Evolutionary conservation across 768 basidiomycete genomes (phyloP).

Genomic region (Phanerochaete carnosa): DNA sequence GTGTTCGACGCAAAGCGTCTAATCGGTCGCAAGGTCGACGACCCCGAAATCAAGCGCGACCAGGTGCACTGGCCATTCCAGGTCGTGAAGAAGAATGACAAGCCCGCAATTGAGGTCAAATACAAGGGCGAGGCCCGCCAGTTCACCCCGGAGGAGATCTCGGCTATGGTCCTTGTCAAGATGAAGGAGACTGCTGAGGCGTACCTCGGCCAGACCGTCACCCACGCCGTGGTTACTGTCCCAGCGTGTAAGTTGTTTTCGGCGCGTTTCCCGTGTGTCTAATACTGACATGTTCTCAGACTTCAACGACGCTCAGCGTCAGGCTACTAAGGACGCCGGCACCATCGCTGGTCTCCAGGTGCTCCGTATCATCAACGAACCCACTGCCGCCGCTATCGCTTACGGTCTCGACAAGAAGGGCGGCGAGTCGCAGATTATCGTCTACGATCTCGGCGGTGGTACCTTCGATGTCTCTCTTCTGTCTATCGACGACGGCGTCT

Average conservation of each 20-base stretch:
- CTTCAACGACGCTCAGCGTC: conserved; percentile 99
- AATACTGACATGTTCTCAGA: conserved; percentile 38
- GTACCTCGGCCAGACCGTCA: conserved; percentile 93
- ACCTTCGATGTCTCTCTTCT: conserved; percentile 53
- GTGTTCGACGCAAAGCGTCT: conserved; percentile 97
- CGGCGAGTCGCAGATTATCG: conserved; percentile 45
- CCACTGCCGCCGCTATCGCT: conserved; percentile 46
- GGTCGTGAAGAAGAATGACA: conserved; percentile 73
- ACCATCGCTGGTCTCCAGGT: conserved; percentile 43
- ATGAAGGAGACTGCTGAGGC: conserved; percentile 99
- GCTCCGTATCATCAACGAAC: conserved; percentile 47
- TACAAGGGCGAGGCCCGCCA: conserved; percentile 78
- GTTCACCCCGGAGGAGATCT: conserved; percentile 92
- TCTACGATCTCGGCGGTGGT: conserved; percentile 58
- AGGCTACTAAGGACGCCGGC: conserved; percentile 86
- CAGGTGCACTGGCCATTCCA: conserved; percentile 92
- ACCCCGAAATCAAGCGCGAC: conserved; percentile 77
- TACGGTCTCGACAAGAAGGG: conserved; percentile 45
- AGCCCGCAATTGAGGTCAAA: conserved; percentile 74
- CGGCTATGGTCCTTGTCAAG: conserved; percentile 92
- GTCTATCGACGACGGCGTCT: conserved; percentile 58
- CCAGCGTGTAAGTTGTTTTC: conserved; percentile 71
- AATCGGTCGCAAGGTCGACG: conserved; percentile 83
- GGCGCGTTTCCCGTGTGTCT: conserved; percentile 2
- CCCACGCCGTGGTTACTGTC: conserved; percentile 97